Conservation (phyloP, 2,329 filamentous ascomycete species). For the Paramyrothecium sp. region DNA sequence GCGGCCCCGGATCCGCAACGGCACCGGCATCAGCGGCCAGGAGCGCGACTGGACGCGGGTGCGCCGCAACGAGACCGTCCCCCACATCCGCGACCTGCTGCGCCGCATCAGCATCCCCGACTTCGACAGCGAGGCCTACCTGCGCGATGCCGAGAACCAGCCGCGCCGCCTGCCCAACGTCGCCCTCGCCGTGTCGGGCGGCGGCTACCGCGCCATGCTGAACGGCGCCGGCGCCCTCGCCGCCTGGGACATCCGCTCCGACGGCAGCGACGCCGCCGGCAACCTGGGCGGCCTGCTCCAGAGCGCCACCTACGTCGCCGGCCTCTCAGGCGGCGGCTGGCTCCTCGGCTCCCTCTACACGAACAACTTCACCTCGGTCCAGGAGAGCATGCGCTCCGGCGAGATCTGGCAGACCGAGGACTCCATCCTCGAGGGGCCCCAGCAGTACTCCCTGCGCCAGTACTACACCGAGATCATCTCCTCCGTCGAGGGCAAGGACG, state of each 20-base stretch:
- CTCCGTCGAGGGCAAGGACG: constrained; percentile 33
- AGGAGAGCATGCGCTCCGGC: constrained; percentile 31
- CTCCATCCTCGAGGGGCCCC: constrained; percentile 38
- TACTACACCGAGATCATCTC: constrained; percentile 37
- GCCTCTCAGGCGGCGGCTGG: constrained; percentile 82
- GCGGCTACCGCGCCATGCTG: constrained; percentile 83
- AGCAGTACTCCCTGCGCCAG: constrained; percentile 32
- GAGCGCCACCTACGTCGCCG: constrained; percentile 75
- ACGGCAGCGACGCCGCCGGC: constrained; percentile 43
- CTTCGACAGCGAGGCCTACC: constrained; percentile 74
- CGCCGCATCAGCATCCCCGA: constrained; percentile 69
- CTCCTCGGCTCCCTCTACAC: constrained; percentile 76
- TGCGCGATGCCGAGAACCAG: constrained; percentile 39
- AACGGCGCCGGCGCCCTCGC: constrained; percentile 78
- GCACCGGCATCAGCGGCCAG: constrained; percentile 55
- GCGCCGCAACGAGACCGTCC: constrained; percentile 70
- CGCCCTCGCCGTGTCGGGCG: constrained; percentile 76
- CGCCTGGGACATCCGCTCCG: constrained; percentile 74
- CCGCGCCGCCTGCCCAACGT: constrained; percentile 51
- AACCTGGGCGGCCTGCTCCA: constrained; percentile 81
- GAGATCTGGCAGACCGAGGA: constrained; percentile 39
- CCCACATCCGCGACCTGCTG: constrained; percentile 74
- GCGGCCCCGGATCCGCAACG: constrained; percentile 70
- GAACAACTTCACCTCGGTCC: constrained; percentile 76
- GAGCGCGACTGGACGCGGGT: constrained; percentile 73